Conservation (phyloP, 495 filamentous ascomycete species). For the Cercophora newfieldiana region DNA sequence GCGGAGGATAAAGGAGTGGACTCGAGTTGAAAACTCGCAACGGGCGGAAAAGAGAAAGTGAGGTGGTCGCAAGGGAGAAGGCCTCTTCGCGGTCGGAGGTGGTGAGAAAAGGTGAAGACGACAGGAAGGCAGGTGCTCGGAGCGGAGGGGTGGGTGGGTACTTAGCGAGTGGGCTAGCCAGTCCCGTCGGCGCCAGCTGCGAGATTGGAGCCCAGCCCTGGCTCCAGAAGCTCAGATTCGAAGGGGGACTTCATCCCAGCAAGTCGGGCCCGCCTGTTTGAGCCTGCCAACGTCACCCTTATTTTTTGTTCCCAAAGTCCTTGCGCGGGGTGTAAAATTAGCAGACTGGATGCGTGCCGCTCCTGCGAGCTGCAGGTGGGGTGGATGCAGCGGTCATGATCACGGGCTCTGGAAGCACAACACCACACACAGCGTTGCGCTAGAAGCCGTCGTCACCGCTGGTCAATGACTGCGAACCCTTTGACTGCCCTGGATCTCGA, state of each 20-base stretch:
- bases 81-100: constrained; percentile 19
- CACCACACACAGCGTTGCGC: background rate
- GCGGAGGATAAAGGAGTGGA: constrained; percentile 41
- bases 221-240: constrained; percentile 6
- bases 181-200: background rate
- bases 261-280: constrained; percentile 27
- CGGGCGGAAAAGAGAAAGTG: constrained; percentile 26
- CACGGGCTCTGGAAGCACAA: background rate
- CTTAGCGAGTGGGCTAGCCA: constrained; percentile 11
- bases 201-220: background rate
- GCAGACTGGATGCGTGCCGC: background rate
- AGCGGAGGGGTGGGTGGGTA: constrained; percentile 12
- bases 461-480: background rate
- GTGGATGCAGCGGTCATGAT: background rate
- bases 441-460: background rate
- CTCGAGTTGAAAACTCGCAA: constrained; percentile 28
- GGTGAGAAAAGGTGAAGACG: constrained; percentile 21
- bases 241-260: constrained; percentile 21
- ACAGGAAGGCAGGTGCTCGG: constrained; percentile 15
- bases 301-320: constrained; percentile 10
- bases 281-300: constrained; percentile 26
- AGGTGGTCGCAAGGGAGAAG: constrained; percentile 24
- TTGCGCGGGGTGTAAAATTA: constrained; percentile 21
- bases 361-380: constrained; percentile 8
- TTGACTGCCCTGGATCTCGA: background rate